Conservation (phyloP, 2,329 filamentous ascomycete genomes). For the Xylaria sp. region DNA sequence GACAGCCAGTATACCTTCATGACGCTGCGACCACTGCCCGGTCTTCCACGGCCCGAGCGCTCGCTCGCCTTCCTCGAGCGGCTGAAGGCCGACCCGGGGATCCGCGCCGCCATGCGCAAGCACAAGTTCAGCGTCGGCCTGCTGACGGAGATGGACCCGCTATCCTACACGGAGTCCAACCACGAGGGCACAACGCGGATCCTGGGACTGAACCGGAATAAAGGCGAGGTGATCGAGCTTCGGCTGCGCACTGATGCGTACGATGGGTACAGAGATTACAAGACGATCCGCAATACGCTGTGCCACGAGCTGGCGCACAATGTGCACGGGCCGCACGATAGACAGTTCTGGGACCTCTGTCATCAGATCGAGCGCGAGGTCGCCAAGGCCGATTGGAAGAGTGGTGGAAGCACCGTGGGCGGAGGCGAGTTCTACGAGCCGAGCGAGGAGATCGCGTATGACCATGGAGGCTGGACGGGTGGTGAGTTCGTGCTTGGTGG, state of each 20-base stretch:
- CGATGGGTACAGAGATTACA: constrained; percentile 93
- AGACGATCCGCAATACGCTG: constrained; percentile 87
- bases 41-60: constrained; percentile 79
- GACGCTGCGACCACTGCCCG: constrained; percentile 76
- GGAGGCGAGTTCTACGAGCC: constrained; percentile 69
- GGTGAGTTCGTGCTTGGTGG: constrained; percentile 80
- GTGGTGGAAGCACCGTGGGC: constrained; percentile 73
- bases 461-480: constrained; percentile 80
- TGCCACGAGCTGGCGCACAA: constrained; percentile 97
- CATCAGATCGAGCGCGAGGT: constrained; percentile 90
- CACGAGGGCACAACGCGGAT: constrained; percentile 80
- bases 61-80: constrained; percentile 78
- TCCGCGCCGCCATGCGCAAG: constrained; percentile 82
- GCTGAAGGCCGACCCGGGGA: constrained; percentile 84
- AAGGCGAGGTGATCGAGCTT: constrained; percentile 89
- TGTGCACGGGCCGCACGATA: constrained; percentile 84
- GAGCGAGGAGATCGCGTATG: constrained; percentile 65
- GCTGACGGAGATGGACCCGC: constrained; percentile 95
- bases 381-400: constrained; percentile 79
- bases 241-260: constrained; percentile 91
- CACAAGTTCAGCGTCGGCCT: constrained; percentile 87
- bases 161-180: constrained; percentile 75
- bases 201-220: constrained; percentile 86
- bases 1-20: constrained; percentile 82
- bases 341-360: constrained; percentile 89